phyloP scores from a whole-genome alignment of 306 rosid genomes.

The Malus fusca region DNA sequence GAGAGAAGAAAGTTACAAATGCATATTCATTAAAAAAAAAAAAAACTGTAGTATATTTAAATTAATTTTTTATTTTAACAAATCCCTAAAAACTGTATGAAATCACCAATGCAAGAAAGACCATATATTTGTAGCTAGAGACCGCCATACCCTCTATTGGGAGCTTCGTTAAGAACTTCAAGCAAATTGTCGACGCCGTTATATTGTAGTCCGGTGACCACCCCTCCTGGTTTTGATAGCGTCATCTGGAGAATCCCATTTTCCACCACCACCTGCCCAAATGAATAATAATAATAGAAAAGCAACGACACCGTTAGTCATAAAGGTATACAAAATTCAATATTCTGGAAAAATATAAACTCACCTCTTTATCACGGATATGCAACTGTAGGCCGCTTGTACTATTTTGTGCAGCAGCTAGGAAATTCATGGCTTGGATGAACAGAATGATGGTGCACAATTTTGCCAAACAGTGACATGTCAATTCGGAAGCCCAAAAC shows the following conservation, averaged over 20 bases:
- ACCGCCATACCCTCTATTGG: slow-evolving; percentile 26
- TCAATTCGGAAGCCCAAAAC: neutral
- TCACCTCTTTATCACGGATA: slow-evolving; percentile 43
- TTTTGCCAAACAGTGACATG: neutral
- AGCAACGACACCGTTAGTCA: neutral
- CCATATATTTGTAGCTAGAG: neutral
- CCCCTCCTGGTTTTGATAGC: slow-evolving; percentile 38
- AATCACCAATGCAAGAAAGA: too few species aligned
- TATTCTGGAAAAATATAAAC: neutral
- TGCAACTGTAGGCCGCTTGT: slow-evolving; percentile 32
- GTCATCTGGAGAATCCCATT: slow-evolving; percentile 33
- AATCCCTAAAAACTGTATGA: too few species aligned
- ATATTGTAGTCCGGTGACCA: slow-evolving; percentile 29
- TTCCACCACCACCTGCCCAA: slow-evolving; percentile 31
- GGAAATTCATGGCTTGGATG: neutral
- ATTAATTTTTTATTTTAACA: too few species aligned
- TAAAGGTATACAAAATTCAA: neutral
- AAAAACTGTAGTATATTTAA: too few species aligned
- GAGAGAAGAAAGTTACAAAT: too few species aligned
- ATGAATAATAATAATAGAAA: neutral
- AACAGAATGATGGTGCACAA: neutral
- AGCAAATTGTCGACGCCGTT: slow-evolving; percentile 34
- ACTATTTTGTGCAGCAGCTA: neutral
- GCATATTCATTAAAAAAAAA: too few species aligned
- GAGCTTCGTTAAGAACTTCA: slow-evolving; percentile 25